Base-by-base conservation (phyloP, 495 filamentous ascomycete genomes). In the Aspergillus ostianus region DNA sequence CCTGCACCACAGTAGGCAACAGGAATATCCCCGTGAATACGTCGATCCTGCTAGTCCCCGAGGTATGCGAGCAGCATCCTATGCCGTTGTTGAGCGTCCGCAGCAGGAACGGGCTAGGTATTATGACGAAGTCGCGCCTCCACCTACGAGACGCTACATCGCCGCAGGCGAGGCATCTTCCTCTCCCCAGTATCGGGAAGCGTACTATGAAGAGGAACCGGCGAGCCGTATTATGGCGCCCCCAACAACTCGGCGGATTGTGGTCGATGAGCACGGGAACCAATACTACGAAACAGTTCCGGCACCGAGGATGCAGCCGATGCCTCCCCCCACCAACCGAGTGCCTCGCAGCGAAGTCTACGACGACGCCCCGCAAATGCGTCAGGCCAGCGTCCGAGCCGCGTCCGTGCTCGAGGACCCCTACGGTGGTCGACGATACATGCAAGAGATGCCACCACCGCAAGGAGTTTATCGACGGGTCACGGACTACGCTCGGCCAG, bases 261-360 rank as follows among this genome's bases (percentile, higher is more conserved):
- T 91, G 48, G 73, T 92, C 50, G 89, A 91, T 68, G 82, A 87
- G 55, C 84, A 82, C 71, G 89, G 89, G 21, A 85, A 85, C 57
- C 80, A 89, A 65, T 93, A 87, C 64, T 73, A 87, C 51, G 88
- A 89, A 67, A 79, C 85, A 7, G 67, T 82, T 19, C 72, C 82
- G 20, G 70, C 74, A 17, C 67, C 74, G 2, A 65, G 72, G 48
- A 36, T 70, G 20, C 82, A 83, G 44, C 69, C 77, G n/a, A 74
- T 83, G 49, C 81, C 83, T 19, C 82, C 82, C 26, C 76, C 82
- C n/a, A 67, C 77, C 6, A 67, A 61, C 65, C 77, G 69, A 53
- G 55, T 73, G 45, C 64, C 68, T 20, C 66, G 68, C 49, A 47
- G 50, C 58, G 74, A 81, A 18, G 62, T 71, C 9, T 77, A 74